Conservation (phyloP, 176 grass and related monocot species). For the Tillandsia fasciculata region DNA sequence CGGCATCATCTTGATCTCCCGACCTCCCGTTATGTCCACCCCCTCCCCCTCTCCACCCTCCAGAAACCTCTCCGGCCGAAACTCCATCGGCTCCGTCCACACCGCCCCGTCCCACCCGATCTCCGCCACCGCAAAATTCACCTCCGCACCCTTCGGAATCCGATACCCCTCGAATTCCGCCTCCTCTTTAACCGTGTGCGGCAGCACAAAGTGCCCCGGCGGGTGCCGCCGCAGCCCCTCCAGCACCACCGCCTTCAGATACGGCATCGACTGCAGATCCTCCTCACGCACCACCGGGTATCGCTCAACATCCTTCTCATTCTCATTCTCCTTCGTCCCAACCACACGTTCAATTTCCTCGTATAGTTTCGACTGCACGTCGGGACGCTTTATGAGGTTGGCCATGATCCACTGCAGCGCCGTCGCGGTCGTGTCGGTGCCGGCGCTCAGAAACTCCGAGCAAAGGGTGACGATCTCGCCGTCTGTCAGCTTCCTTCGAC, state of each 20-base stretch:
- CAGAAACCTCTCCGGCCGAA: conserved; percentile 24
- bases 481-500: neutral
- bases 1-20: conserved; percentile 30
- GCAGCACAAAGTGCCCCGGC: conserved; percentile 27
- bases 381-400: conserved; percentile 19
- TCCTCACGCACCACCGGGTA: conserved; percentile 22
- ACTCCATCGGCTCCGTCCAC: conserved; percentile 24
- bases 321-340: neutral
- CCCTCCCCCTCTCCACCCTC: conserved; percentile 25
- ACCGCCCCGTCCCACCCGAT: conserved; percentile 17
- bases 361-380: conserved; percentile 20
- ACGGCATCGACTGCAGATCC: conserved; percentile 4
- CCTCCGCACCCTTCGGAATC: conserved; percentile 9
- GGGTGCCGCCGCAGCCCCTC: conserved; percentile 28
- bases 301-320: too few relatives aligned
- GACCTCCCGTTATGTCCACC: conserved; percentile 22
- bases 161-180: conserved; percentile 10
- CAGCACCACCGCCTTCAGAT: too few relatives aligned
- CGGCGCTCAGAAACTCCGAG: conserved; percentile 22
- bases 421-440: conserved; percentile 27
- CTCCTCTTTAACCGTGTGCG: conserved; percentile 17
- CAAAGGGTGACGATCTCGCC: conserved; percentile 28
- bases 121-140: conserved; percentile 19
- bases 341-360: conserved; percentile 23
- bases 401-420: conserved; percentile 41